phyloP scores from a whole-genome alignment of 371 early-diverging fungal species.

The Blastocladiella emersonii region DNA sequence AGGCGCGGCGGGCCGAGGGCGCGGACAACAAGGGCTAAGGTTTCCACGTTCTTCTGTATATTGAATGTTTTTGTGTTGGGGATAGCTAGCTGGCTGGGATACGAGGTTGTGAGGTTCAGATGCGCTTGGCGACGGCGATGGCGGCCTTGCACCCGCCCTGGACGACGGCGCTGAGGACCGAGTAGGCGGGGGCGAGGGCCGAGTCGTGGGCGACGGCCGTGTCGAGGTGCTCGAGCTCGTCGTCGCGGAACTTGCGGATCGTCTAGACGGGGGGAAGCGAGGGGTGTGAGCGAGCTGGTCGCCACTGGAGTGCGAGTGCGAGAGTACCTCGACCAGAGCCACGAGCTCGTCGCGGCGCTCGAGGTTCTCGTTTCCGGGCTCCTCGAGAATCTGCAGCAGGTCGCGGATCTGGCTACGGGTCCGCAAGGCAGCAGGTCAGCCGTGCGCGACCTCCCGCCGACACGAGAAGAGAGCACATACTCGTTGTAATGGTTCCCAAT shows the following conservation, averaged over 20 bases:
- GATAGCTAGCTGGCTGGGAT: too few species aligned
- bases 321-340: slow-evolving; percentile 32
- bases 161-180: slow-evolving; percentile 51
- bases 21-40: too few species aligned
- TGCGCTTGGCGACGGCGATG: slow-evolving; percentile 53
- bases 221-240: slow-evolving; percentile 88
- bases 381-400: slow-evolving; percentile 31
- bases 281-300: too few species aligned
- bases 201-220: slow-evolving; percentile 82
- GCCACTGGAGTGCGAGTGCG: too few species aligned
- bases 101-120: too few species aligned
- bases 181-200: slow-evolving; percentile 52
- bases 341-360: slow-evolving; percentile 37
- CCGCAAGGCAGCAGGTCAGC: not conserved
- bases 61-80: too few species aligned
- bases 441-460: too few species aligned
- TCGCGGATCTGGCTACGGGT: slow-evolving; percentile 52
- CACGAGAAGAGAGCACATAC: slow-evolving; percentile 19
- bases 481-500: slow-evolving; percentile 96
- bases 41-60: too few species aligned
- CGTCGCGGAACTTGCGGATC: slow-evolving; percentile 78
- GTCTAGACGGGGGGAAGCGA: slow-evolving; percentile 15
- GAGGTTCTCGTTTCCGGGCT: not conserved
- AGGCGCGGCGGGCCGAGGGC: too few species aligned
- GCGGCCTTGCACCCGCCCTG: slow-evolving; percentile 69